Evolutionary conservation across 2,329 filamentous ascomycete species (phyloP).

Genomic region (Parascedosporium putredinis): DNA sequence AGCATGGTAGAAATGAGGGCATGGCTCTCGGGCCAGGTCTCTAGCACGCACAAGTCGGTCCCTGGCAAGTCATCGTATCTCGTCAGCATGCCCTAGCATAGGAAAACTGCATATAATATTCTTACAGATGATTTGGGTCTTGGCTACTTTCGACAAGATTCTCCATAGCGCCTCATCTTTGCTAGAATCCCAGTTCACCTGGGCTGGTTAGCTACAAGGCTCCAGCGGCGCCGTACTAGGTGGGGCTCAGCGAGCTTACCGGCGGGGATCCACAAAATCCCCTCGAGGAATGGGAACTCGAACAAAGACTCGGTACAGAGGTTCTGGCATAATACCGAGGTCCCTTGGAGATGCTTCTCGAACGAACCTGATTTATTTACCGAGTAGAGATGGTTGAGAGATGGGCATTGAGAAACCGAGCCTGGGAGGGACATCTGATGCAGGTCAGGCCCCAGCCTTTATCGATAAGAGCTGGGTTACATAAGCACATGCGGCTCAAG

Average conservation of each 20-base stretch:
- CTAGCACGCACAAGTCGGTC: slow-evolving; percentile 57
- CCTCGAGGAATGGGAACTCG: slow-evolving; percentile 81
- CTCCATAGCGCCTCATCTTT: slow-evolving; percentile 90
- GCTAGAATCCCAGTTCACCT: slow-evolving; percentile 79
- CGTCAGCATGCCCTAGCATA: slow-evolving; percentile 5
- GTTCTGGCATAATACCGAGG: slow-evolving; percentile 32
- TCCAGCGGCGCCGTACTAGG: not conserved
- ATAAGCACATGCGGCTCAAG: not conserved
- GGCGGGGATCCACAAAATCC: slow-evolving; percentile 85
- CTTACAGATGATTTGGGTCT: slow-evolving; percentile 80
- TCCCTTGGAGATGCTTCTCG: not conserved
- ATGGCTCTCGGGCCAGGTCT: too few species aligned
- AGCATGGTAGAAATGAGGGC: too few species aligned
- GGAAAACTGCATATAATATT: slow-evolving; percentile 2
- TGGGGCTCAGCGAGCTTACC: slow-evolving; percentile 36
- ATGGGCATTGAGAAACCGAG: too few species aligned
- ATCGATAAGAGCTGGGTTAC: too few species aligned
- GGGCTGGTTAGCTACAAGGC: slow-evolving; percentile 1
- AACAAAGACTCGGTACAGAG: slow-evolving; percentile 67
- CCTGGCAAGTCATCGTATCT: slow-evolving; percentile 41
- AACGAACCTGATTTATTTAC: not conserved
- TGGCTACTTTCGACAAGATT: slow-evolving; percentile 70
- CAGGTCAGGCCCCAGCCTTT: too few species aligned
- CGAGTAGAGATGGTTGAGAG: not conserved
- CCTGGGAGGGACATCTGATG: too few species aligned